A percentile compares a stretch with the other conserved stretches of the same genome.
phyloP scores from a whole-genome alignment of 495 filamentous ascomycete species.

The Penicilliopsis zonata region DNA sequence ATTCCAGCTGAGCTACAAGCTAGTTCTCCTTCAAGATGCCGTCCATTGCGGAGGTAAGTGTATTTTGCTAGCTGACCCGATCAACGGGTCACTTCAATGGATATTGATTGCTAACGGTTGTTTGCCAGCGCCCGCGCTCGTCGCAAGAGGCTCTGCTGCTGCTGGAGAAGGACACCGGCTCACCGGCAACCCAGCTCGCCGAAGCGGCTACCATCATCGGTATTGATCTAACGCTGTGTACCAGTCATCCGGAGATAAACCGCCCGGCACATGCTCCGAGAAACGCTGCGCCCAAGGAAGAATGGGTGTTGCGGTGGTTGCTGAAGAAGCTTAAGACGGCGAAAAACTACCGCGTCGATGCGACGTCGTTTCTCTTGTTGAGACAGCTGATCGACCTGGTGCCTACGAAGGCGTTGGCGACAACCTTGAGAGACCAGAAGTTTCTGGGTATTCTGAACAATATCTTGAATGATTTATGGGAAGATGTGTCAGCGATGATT shows the following conservation, averaged over 20 bases:
- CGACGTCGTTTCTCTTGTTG: constrained; percentile 36
- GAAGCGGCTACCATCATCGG: constrained; percentile 37
- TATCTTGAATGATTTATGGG: constrained; percentile 24
- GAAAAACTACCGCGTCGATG: constrained; percentile 31
- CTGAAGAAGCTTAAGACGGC: constrained; percentile 44
- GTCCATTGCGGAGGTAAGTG: constrained; percentile 29
- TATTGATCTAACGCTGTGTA: constrained; percentile 26
- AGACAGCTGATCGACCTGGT: constrained; percentile 33
- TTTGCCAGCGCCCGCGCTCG: constrained; percentile 23
- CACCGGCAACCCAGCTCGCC: constrained; percentile 26
- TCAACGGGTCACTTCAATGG: neutral
- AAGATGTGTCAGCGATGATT: constrained; percentile 20
- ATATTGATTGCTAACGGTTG: neutral
- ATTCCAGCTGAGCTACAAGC: constrained; percentile 1
- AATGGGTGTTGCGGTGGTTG: constrained; percentile 59
- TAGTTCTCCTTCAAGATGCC: constrained; percentile 22
- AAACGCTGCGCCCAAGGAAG: constrained; percentile 37
- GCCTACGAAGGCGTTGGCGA: constrained; percentile 31
- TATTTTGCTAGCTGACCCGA: neutral
- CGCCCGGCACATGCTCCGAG: constrained; percentile 13
- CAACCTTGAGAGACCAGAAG: constrained; percentile 37
- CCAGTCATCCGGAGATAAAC: constrained; percentile 21
- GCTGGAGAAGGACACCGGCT: constrained; percentile 36
- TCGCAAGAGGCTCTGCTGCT: constrained; percentile 39
- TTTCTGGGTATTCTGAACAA: constrained; percentile 32